Evolutionary conservation across 164 flowering plant species (phyloP), one percentile per base, ranked within the genome.

Genomic region (Chloranthus sessilifolius): DNA sequence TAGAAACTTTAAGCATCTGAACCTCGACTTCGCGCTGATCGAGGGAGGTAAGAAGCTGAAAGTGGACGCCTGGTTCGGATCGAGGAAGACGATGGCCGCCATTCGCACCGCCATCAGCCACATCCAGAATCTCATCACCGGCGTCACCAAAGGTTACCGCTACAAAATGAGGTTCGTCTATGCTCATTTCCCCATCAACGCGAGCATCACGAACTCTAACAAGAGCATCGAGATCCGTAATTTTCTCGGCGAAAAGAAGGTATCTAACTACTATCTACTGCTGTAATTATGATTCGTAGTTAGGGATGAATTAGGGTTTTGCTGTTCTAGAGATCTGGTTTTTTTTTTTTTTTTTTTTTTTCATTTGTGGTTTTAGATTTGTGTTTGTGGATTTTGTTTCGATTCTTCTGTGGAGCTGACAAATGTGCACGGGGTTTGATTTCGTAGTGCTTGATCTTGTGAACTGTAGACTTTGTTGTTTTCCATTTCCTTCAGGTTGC

Each of bases 121-220:
- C 33, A 76, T 81, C 19, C 47, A 59, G 38, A 81, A 81, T 43
- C 72, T 81, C 46, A 78, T 81, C 51, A 68, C 71, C 4, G 88
- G 88, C 8, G 88, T 81, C 51, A 81, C 88, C 29, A 74, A 74
- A 43, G 83, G 88, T 2, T 81, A 65, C 58, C 67, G 79, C 8
- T 81, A 78, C 71, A 81, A 78, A 72, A 78, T 81, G 88, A 39
- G 88, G 3, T 78, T 81, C 47, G 88, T 81, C 14, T 81, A 81
- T 21, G 88, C 88, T 50, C 84, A 81, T 46, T 81, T 81, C 50
- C 88, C 88, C 41, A 81, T 81, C 74, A 81, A 81, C 26, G 88
- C 88, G 28, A 61, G 72, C 55, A 81, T 81, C 63, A 58, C 78
- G 44, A 70, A 59, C 51, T 14, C 6, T 9, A 65, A 59, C 50